Base-by-base conservation (phyloP, 108 stramenopile genomes). In the Epithemia pelagica region DNA sequence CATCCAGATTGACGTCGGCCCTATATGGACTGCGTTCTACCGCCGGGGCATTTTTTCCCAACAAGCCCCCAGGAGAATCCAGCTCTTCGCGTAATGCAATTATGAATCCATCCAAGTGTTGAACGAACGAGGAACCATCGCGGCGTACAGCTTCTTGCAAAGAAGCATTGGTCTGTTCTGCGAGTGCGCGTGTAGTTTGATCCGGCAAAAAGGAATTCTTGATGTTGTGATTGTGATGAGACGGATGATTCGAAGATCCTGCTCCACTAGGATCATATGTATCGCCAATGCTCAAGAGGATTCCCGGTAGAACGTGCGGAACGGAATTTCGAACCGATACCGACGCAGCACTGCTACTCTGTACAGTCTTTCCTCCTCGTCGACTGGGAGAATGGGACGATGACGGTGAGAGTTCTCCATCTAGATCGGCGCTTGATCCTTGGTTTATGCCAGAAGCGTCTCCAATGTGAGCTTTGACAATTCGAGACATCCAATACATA, bases 401-500 rank as follows among this genome's bases (percentile, higher is more conserved):
- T 10, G 37, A 5, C 10, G 37, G 37, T 10, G 37, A 10, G 3
- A 29, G 8, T 20, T 53, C 59, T 22, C 8, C 58, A 31, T 22
- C 67, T 8, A 28, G 21, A 28, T 58, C 46, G 1, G 30, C 67
- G 58, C 22, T 59, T 5, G 37, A 46, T 10, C 37, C 37, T 5
- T 5, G 10, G 15, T 5, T 15, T 10, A 5, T 15, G 10, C 10
- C 18, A 57, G 22, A 3, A 57, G 26, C 25, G 7, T 57, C 56
- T 57, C 26, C 26, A 67, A 90, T 89, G 78, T 94, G 87, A 26
- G 88, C 89, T 59, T 90, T 83, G 65, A 94, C 85, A 60, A 94
- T 94, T 20, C 88, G 80, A 31, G 75, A 82, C 81, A 91, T 89
- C 89, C 92, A 94, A 59, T 88, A 90, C 89, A 94, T 90, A 62